Base-by-base conservation (phyloP, 345 rosid genomes). In the Moricandia arvensis region DNA sequence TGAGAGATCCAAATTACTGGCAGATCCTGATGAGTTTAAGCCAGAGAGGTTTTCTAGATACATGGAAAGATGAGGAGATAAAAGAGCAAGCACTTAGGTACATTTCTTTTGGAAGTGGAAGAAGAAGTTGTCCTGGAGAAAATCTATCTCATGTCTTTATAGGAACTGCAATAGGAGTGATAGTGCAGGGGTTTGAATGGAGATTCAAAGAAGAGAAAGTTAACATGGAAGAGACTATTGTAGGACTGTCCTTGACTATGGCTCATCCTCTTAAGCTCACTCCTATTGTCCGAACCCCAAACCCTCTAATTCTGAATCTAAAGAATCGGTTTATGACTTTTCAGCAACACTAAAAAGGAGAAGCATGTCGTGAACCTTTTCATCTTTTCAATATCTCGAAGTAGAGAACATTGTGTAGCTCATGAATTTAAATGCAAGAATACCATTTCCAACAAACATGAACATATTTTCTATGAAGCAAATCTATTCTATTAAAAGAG, bases 111-210 rank as follows among this genome's bases (percentile, higher is more conserved):
- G 97, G 93, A 1, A 77, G 85, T 37, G 92, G 92, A 63, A 83
- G 88, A 74, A 85, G 93, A 80, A 80, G 82, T 2, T 88, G 92
- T 67, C 97, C 93, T 1, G 90, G 96, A 57, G 71, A 80, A 4
- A 59, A 85, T 17, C 26, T 87, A 6, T 91, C 90, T 63, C 33
- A 73, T 11, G 5, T 73, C 30, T 9, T 73, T 63, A 8, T 73
- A 2, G 69, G 37, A 74, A 74, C 71, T 2, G 69, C 63, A 0
- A 4, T 73, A 37, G 77, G 71, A n/a, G 12, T 73, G 78, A 86
- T 82, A 49, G 79, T 84, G 45, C 77, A 74, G 16, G 34, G 77
- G 3, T 74, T 74, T 66, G 77, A 64, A 0, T 65, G 80, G 92
- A 68, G 85, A 86, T 11, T 87, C 82, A 43, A 72, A 35, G 24